phyloP scores from a whole-genome alignment of 2,329 filamentous ascomycete genomes.

The Aspergillus spinulosporus region DNA sequence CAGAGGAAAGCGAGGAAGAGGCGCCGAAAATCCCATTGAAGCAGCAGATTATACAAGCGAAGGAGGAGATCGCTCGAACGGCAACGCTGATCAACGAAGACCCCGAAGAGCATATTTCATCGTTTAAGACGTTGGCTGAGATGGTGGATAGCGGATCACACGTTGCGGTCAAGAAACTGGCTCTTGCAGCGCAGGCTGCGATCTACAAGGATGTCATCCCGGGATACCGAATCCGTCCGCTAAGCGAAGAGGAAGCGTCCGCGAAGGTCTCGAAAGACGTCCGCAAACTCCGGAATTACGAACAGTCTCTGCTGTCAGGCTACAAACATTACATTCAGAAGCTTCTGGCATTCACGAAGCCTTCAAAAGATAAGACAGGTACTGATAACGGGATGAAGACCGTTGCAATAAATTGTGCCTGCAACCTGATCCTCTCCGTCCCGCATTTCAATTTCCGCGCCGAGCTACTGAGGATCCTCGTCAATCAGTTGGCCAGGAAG shows the following conservation, averaged over 20 bases:
- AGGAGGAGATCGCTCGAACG: slow-evolving; percentile 86
- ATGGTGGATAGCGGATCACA: slow-evolving; percentile 65
- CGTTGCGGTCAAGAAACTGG: slow-evolving; percentile 77
- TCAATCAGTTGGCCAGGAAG: slow-evolving; percentile 75
- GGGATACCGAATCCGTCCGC: slow-evolving; percentile 87
- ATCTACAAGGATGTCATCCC: slow-evolving; percentile 97
- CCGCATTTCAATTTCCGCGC: slow-evolving; percentile 96
- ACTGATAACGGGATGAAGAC: slow-evolving; percentile 57
- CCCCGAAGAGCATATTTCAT: slow-evolving; percentile 82
- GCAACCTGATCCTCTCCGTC: slow-evolving; percentile 74
- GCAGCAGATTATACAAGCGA: slow-evolving; percentile 80
- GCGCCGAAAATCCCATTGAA: slow-evolving; percentile 68
- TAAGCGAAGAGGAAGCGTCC: slow-evolving; percentile 70
- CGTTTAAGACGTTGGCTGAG: slow-evolving; percentile 74
- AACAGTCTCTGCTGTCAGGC: slow-evolving; percentile 79
- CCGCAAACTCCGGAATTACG: slow-evolving; percentile 75
- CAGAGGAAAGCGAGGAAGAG: slow-evolving; percentile 49
- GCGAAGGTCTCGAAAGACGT: slow-evolving; percentile 92
- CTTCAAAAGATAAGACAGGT: slow-evolving; percentile 41
- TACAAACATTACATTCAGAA: slow-evolving; percentile 84
- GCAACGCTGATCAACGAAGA: slow-evolving; percentile 83
- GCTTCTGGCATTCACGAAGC: slow-evolving; percentile 67
- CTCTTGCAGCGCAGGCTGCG: slow-evolving; percentile 80
- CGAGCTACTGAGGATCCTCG: slow-evolving; percentile 83
- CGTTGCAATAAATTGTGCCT: slow-evolving; percentile 82